Evolutionary conservation across 2,329 filamentous ascomycete species (phyloP), one percentile per base, ranked within the genome.

Genomic region (Geosmithia flava): DNA sequence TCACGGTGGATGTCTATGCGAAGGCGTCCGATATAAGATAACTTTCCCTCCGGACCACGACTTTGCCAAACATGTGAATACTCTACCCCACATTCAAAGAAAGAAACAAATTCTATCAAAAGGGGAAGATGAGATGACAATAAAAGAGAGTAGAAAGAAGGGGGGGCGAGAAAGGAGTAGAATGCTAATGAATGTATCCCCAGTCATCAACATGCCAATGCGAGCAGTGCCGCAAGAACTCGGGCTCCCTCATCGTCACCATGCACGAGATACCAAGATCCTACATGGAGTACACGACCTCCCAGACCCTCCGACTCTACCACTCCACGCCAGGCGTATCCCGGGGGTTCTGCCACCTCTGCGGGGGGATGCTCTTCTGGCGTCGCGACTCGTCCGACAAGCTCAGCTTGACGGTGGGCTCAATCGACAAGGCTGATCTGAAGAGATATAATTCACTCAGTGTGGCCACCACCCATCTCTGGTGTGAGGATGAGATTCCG

Each of bases 211-310:
- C 69, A 7, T 79, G 74, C 56, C 73, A 78, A 53, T 78, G 75
- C 61, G 71, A 69, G 7, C 74, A 76, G 56, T 77, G 74, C 59
- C 72, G 75, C 55, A 72, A 72, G 49, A 66, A 70, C 50, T 70
- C 70, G 7, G 74, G 73, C 47, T 57, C 67, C 3, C 64, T 78
- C 47, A 59, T 75, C 54, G 63, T 68, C 51, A 59, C 63, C 48
- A 58, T 64, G 45, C 67, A 75, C 54, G 55, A 48, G 5, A 54
- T 74, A 1, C 64, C 64, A 4, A 44, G 55, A 47, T 57, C 51
- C 2, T 57, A 62, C 42, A 56, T 75, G 20, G 54, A 50, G 2
- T 73, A 62, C 56, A 57, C 58, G 13, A 57, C 59, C 23, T 48
- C 52, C 15, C 50, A 60, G 23, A 61, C 64, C 2, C 61, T 71